Evolutionary conservation across 2,329 filamentous ascomycete genomes (phyloP).

Genomic region (Sarocladium kiliense): DNA sequence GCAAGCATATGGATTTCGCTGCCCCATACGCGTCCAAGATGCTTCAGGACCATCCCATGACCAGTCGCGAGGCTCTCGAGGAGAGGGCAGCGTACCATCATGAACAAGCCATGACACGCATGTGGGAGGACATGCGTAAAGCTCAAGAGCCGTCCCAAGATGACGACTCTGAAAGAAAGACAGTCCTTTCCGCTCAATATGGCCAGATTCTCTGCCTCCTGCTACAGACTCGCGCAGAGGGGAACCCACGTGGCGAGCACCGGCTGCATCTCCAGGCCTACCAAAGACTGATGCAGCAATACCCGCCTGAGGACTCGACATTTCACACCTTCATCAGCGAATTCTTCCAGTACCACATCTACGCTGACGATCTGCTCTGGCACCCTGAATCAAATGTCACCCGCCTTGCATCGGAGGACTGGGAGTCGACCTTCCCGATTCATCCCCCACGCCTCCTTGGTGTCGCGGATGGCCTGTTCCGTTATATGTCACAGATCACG

Average conservation of each 20-base stretch:
- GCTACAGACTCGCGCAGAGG: conserved; percentile 52
- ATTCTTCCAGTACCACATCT: conserved; percentile 82
- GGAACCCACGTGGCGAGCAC: conserved; percentile 61
- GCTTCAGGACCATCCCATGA: conserved; percentile 42
- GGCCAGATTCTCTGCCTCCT: conserved; percentile 60
- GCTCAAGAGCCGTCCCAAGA: conserved; percentile 37
- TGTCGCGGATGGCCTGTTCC: conserved; percentile 76
- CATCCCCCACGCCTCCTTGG: conserved; percentile 62
- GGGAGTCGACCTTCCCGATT: conserved; percentile 35
- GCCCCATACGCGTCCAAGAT: conserved; percentile 51
- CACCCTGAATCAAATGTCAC: conserved; percentile 33
- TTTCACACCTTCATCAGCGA: conserved; percentile 63
- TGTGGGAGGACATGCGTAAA: conserved; percentile 41
- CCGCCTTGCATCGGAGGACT: conserved; percentile 37
- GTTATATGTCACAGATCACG: conserved; percentile 73
- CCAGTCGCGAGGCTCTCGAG: conserved; percentile 40
- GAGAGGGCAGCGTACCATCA: conserved; percentile 52
- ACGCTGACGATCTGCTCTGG: conserved; percentile 56
- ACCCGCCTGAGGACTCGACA: conserved; percentile 57
- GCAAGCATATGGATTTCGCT: conserved; percentile 64
- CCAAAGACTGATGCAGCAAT: conserved; percentile 61
- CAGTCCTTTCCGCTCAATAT: conserved; percentile 49
- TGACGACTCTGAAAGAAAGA: conserved; percentile 31
- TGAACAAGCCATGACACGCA: conserved; percentile 46
- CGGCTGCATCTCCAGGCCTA: conserved; percentile 75